These are phyloP conservation scores for Emmonsia crescens DNA, from an alignment of 2,329 filamentous ascomycete species.

Conservation along the genomic window DNA sequence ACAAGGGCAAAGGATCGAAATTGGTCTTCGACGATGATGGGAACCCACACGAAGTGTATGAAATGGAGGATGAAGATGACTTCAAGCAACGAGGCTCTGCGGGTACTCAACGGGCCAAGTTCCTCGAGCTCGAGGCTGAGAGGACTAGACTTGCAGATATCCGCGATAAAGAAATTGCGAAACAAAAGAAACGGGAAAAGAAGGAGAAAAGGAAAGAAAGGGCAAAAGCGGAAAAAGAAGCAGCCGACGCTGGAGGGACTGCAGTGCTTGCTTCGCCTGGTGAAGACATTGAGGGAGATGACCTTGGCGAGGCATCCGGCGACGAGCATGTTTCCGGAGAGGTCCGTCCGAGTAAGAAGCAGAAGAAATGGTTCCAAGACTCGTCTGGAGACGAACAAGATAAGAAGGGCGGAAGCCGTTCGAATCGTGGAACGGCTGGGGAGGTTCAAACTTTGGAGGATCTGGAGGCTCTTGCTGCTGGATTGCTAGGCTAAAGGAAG, in stretches of 20 bases:
- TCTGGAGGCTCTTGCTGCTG: conserved; percentile 37
- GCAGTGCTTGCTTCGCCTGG: conserved; percentile 25
- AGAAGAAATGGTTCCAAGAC: conserved; percentile 30
- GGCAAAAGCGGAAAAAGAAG: conserved; percentile 27
- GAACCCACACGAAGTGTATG: conserved; percentile 72
- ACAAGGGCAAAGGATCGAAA: conserved; percentile 76
- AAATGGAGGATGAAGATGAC: conserved; percentile 72
- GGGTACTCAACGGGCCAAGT: conserved; percentile 63
- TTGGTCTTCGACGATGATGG: conserved; percentile 90
- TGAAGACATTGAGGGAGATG: conserved; percentile 14
- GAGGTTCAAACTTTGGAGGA: conserved; percentile 37
- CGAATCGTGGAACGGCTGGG: conserved; percentile 12
- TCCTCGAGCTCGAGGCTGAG: conserved; percentile 63
- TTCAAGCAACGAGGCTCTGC: conserved; percentile 67
- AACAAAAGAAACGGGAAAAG: conserved; percentile 53
- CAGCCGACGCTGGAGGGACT: conserved; percentile 21
- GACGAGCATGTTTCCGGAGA: conserved; percentile 14
- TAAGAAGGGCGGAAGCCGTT: conserved; percentile 18
- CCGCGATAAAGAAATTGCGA: conserved; percentile 69
- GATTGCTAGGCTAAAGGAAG: conserved; percentile 26
- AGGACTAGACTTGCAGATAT: conserved; percentile 65
- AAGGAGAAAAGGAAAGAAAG: conserved; percentile 34
- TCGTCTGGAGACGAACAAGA: conserved; percentile 16
- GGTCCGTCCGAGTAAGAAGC: conserved; percentile 28
- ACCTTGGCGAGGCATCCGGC: conserved; percentile 13